A percentile compares a stretch with the other conserved stretches of the same genome.
These are phyloP conservation scores for Diaporthe longicolla DNA, from an alignment of 2,329 filamentous ascomycete species.

Conservation along the genomic window DNA sequence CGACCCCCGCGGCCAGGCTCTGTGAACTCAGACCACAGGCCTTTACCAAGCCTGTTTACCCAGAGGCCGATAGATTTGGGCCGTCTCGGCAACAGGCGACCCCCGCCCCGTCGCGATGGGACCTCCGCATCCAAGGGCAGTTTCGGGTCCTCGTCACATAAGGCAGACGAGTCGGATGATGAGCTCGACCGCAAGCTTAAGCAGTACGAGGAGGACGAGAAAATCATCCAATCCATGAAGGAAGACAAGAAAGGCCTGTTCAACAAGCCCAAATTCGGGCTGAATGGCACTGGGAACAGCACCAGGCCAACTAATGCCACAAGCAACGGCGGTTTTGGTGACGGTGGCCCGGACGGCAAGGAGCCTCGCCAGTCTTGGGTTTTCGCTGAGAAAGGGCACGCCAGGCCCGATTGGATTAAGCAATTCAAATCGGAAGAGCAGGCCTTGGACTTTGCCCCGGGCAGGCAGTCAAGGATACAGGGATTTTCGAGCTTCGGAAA, in stretches of 20 bases:
- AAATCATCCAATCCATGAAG: constrained; percentile 45
- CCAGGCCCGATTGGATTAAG: constrained; percentile 43
- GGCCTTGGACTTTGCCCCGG: constrained; percentile 34
- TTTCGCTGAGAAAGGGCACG: constrained; percentile 34
- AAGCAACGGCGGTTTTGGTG: constrained; percentile 43
- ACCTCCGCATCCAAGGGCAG: constrained; percentile 41
- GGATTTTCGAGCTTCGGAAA: constrained; percentile 32
- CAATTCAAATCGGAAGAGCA: constrained; percentile 23
- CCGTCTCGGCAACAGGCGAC: constrained; percentile 43
- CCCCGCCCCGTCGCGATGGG: constrained; percentile 38
- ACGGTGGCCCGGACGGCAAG: constrained; percentile 50
- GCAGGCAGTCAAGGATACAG: constrained; percentile 16
- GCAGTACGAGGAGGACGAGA: constrained; percentile 49
- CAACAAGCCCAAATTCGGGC: constrained; percentile 51
- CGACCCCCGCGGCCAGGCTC: constrained; percentile 55
- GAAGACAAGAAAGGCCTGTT: constrained; percentile 53
- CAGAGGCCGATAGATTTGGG: constrained; percentile 47
- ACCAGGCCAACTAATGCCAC: constrained; percentile 50
- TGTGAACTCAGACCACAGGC: constrained; percentile 14
- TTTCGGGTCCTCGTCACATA: constrained; percentile 41
- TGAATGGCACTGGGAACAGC: constrained; percentile 55
- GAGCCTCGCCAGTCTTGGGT: constrained; percentile 45
- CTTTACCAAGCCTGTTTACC: constrained; percentile 41
- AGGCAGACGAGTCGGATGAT: constrained; percentile 46
- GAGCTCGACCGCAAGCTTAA: constrained; percentile 52